Evolutionary conservation across 2,329 filamentous ascomycete genomes (phyloP).

Genomic region (Trichoderma sp.): DNA sequence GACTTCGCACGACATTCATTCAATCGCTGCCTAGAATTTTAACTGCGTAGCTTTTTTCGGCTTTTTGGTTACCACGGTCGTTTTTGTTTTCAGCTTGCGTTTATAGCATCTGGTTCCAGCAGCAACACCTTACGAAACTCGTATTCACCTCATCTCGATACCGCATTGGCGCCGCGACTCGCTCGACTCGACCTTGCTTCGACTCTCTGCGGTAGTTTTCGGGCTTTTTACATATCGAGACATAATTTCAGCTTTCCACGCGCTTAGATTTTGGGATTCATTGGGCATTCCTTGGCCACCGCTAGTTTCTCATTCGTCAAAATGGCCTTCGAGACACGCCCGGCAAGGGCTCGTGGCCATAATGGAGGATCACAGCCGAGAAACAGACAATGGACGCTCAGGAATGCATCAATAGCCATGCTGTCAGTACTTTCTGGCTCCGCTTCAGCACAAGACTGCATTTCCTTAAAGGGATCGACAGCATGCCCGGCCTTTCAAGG

Average conservation of each 20-base stretch:
- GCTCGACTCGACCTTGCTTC: not conserved
- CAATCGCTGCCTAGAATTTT: not conserved
- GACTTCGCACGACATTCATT: conserved; percentile 12
- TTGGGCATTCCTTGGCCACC: not conserved
- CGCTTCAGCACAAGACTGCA: conserved; percentile 47
- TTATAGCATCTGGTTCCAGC: conserved; percentile 28
- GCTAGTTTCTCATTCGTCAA: conserved; percentile 7
- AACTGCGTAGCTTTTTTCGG: not conserved
- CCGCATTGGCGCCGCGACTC: not conserved
- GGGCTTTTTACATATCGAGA: not conserved
- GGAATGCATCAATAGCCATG: conserved; percentile 26
- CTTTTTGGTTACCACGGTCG: conserved; percentile 35
- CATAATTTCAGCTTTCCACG: not conserved
- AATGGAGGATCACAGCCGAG: conserved; percentile 13
- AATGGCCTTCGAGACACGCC: conserved; percentile 14
- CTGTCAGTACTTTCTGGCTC: conserved; percentile 30
- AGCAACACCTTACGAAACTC: conserved; percentile 22
- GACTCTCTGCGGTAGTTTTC: not conserved
- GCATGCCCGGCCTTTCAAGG: conserved; percentile 69
- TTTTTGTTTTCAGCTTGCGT: conserved; percentile 20
- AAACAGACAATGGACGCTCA: conserved; percentile 24
- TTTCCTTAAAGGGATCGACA: conserved; percentile 68
- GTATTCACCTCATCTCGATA: not conserved
- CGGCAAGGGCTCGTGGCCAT: conserved; percentile 14
- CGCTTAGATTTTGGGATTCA: not conserved